Evolutionary conservation across 2,329 filamentous ascomycete genomes (phyloP), one percentile per base, ranked within the genome.

Genomic region (Calonectria henricotiae): DNA sequence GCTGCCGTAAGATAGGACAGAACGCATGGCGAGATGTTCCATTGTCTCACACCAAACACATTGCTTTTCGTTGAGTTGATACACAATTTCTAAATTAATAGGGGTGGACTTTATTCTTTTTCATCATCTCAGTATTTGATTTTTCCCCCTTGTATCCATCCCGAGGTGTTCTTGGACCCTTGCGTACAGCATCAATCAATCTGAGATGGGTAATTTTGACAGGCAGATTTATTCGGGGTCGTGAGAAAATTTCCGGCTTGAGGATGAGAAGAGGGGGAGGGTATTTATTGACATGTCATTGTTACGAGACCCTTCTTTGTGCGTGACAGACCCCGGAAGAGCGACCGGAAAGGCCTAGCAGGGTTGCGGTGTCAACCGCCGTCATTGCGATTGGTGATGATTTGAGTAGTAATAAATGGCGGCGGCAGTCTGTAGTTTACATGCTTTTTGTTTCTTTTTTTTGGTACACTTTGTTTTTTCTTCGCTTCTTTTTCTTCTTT

Each of bases 281-380:
- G 15, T 7, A 43, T 27, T 30, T 49, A 27, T 58, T 58, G 51
- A 58, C 51, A 20, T 58, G 51, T 58, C 51, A 58, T 39, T 39
- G 35, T 27, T 58, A 39, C 51, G 8, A n/a, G 51, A 44, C 55
- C 55, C 55, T 43, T 43, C 23, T 43, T 32, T 37, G 15, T 30
- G 55, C 55, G 30, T 44, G 55, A 17, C 17, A 43, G 55, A 61
- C 51, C 32, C 47, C 20, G 13, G 32, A 12, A 58, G 15, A 25
- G 15, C 43, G 27, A 44, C 55, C 55, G 37, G 55, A 44, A 35
- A n/a, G 55, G 23, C 17, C n/a, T 23, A 44, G 55, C 25, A 47
- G 32, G 32, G 43, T 20, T 41, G 44, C 15, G 44, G 23, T 49
- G 61, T 63, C 61, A 63, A 30, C 25, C 23, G 23, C 61, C 27